These are phyloP conservation scores for Phytophthora brassicae DNA, from an alignment of 352 stramenopile genomes.

Conservation along the genomic window DNA sequence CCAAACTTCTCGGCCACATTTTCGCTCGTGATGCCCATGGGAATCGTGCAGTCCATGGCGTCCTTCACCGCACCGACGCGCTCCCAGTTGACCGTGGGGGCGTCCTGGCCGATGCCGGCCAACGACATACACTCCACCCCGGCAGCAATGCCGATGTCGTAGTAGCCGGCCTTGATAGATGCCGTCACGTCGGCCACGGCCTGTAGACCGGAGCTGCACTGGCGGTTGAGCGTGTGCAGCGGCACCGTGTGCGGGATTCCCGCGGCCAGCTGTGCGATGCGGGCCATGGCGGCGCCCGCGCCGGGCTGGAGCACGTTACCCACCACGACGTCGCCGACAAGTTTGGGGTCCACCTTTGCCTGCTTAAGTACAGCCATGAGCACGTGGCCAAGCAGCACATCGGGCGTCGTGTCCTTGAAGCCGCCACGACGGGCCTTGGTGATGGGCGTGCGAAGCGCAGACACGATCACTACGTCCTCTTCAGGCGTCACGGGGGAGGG, in stretches of 20 bases:
- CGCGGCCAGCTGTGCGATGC: conserved; percentile 75
- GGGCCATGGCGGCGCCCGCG: conserved; percentile 71
- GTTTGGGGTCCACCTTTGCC: conserved; percentile 74
- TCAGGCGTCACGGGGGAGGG: conserved; percentile 31
- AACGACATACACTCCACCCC: conserved; percentile 90
- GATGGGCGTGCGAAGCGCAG: conserved; percentile 83
- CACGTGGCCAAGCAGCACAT: conserved; percentile 87
- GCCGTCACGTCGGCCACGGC: conserved; percentile 76
- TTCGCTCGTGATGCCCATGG: conserved; percentile 88
- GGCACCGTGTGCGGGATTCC: conserved; percentile 81
- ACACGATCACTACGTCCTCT: conserved; percentile 87
- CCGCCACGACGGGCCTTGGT: conserved; percentile 84
- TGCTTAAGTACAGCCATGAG: conserved; percentile 83
- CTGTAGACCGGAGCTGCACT: conserved; percentile 88
- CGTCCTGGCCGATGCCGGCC: conserved; percentile 48
- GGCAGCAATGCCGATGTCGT: conserved; percentile 84
- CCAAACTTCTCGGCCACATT: conserved; percentile 83
- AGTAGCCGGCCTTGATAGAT: conserved; percentile 81
- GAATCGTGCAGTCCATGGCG: conserved; percentile 81
- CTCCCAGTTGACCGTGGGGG: conserved; percentile 66
- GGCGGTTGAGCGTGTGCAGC: conserved; percentile 79
- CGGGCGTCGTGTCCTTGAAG: conserved; percentile 92
- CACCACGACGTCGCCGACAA: conserved; percentile 81
- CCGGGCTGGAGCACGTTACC: conserved; percentile 88
- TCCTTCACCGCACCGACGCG: conserved; percentile 51